phyloP scores from a whole-genome alignment of 108 stramenopile species.

The Pseudonitzschia pungens region DNA sequence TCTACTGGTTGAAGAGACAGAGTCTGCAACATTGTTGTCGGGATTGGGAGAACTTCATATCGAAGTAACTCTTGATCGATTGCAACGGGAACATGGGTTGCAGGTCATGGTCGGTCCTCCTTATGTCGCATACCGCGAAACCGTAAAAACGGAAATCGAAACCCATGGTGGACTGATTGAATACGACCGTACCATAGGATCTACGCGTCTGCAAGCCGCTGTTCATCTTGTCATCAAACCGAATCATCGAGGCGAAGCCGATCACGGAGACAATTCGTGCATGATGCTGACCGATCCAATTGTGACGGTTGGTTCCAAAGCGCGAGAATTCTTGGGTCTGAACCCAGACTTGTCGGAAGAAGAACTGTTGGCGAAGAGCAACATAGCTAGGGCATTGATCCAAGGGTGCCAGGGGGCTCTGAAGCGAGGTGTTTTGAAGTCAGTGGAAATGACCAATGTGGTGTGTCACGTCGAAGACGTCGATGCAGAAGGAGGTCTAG shows the following conservation, averaged over 20 bases:
- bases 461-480: constrained; percentile 67
- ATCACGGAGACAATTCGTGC: constrained; percentile 40
- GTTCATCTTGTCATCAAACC: constrained; percentile 61
- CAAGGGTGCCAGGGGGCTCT: constrained; percentile 78
- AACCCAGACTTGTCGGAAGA: constrained; percentile 48
- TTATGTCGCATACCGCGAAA: constrained; percentile 82
- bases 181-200: constrained; percentile 80
- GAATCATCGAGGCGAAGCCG: background rate
- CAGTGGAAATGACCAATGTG: constrained; percentile 69
- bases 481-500: constrained; percentile 65
- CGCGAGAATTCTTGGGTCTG: constrained; percentile 59
- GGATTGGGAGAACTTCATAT: constrained; percentile 89
- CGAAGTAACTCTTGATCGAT: constrained; percentile 80
- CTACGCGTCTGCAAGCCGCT: constrained; percentile 65
- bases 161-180: constrained; percentile 63
- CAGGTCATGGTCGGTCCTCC: constrained; percentile 74
- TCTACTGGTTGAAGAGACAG: constrained; percentile 79
- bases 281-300: constrained; percentile 60
- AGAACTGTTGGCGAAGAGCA: constrained; percentile 50
- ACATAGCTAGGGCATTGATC: constrained; percentile 60
- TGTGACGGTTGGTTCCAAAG: constrained; percentile 60
- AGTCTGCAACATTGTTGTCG: constrained; percentile 70
- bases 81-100: constrained; percentile 72
- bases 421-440: constrained; percentile 66
- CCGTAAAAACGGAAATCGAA: constrained; percentile 55